phyloP scores from a whole-genome alignment of 495 filamentous ascomycete genomes.

The Thermochaetoides thermophila region DNA sequence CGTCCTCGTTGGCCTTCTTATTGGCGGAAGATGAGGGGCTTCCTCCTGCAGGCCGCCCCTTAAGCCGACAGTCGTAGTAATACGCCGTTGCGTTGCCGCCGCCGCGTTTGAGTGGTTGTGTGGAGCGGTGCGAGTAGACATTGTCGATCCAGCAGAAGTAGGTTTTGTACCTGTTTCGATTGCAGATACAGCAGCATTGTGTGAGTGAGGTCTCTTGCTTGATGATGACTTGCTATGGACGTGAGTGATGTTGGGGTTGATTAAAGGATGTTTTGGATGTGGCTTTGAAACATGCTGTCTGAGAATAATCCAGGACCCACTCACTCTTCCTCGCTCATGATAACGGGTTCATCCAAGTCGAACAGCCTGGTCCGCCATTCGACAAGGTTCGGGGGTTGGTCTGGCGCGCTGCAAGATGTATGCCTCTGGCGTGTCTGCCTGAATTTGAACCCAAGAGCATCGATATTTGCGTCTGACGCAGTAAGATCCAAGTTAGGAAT shows the following conservation, averaged over 20 bases:
- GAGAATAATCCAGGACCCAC: too few relatives aligned
- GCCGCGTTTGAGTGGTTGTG: slow-evolving; percentile 72
- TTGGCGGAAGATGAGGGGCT: slow-evolving; percentile 74
- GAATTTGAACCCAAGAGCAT: too few relatives aligned
- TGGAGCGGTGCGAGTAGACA: slow-evolving; percentile 81
- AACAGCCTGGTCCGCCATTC: slow-evolving; percentile 67
- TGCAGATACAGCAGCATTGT: too few relatives aligned
- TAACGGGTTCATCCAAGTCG: slow-evolving; percentile 58
- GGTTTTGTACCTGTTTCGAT: slow-evolving; percentile 74
- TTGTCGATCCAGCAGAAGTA: slow-evolving; percentile 90
- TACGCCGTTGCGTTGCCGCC: slow-evolving; percentile 71
- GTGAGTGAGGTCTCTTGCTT: too few relatives aligned
- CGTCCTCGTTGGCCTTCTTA: too few relatives aligned
- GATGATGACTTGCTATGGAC: too few relatives aligned
- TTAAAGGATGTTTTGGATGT: background rate
- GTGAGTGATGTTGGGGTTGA: background rate
- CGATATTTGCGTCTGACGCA: too few relatives aligned
- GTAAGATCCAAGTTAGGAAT: too few relatives aligned
- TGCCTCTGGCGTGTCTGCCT: slow-evolving; percentile 14
- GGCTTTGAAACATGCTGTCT: too few relatives aligned
- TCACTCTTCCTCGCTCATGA: slow-evolving; percentile 67
- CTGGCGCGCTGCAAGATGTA: slow-evolving; percentile 41
- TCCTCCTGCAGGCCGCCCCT: slow-evolving; percentile 70
- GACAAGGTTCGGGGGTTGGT: slow-evolving; percentile 53
- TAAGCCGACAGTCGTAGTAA: slow-evolving; percentile 85